Evolutionary conservation across 164 flowering plant genomes (phyloP), one percentile per base, ranked within the genome.

Genomic region (Sextonia rubra): DNA sequence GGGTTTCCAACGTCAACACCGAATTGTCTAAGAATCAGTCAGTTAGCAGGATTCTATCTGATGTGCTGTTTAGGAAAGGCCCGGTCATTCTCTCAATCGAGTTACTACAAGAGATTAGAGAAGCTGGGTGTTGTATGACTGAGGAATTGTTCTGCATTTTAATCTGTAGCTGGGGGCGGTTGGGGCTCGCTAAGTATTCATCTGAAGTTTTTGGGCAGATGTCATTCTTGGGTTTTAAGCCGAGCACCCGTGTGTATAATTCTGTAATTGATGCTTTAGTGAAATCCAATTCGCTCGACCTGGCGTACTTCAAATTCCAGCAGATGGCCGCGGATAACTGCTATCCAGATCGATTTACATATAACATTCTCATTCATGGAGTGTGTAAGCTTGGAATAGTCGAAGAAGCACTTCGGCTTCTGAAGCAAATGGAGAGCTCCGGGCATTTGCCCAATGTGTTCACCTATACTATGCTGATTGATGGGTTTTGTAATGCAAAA

Each of bases 271-370:
- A 91, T 85, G 96, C 89, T 3, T 79, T 95, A 69, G 86, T 93
- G 74, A 91, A 90, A 77, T 85, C 96, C 55, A 90, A 88, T 84
- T 88, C 94, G 1, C 84, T 95, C 44, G 94, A 95, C 77, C 78
- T 88, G 84, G 99, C 99, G 18, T 95, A 95, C 79, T 79, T 90
- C 69, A 91, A 91, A 67, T 93, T 95, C 81, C 98, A 95, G 64
- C 94, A 95, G 74, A 95, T 95, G 99, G 63, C 83, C 1, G 76
- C 80, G 6, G 97, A 93, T 87, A 80, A 77, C n/a, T 92, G 97
- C 79, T 74, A 30, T 18, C 95, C 97, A 2, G 98, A 95, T 81
- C 79, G 93, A 77, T 91, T 91, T 78, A 95, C 99, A 0, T 95
- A 92, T 74, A 95, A 95, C 76, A 85, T 86, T 23, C 93, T 95